Evolutionary conservation across 768 basidiomycete genomes (phyloP), one percentile per base, ranked within the genome.

Genomic region (Mycena amicta): DNA sequence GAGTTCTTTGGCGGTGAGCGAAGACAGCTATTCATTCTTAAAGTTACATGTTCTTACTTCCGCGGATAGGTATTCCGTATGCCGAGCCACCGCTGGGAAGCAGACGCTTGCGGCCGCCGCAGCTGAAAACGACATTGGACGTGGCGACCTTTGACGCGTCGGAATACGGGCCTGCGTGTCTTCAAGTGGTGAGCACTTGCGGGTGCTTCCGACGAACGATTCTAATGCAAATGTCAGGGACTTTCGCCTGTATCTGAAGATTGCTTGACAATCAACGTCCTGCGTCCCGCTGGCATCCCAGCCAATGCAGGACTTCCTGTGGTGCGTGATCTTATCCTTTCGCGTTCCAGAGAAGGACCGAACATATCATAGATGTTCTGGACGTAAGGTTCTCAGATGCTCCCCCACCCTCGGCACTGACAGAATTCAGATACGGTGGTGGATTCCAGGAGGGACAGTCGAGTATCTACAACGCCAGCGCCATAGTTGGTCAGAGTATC

Each of bases 261-360:
- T 53, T 80, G 76, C 56, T 66, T 80, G 45, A 76, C 78, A 30
- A 56, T 79, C 22, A 79, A 80, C 59, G 66, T 81, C 15, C 75
- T 78, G 33, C 65, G 74, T n/a, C 78, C 79, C 1, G 65, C 67
- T 0, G 66, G 69, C 13, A 51, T 45, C 20, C 11, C 50, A 4
- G 50, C 47, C 3, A 40, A 50, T 2, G 37, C 41, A 3, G 33
- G 26, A 5, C 49, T 64, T 11, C 63, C 63, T 5, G 57, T 62
- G 37, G 60, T 61, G 47, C 50, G 60, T 55, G n/a, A n/a, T n/a
- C n/a, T n/a, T n/a, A 1, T 25, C 15, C 15, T n/a, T n/a, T n/a
- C n/a, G n/a, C n/a, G n/a, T n/a, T n/a, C n/a, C n/a, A n/a, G n/a
- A n/a, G n/a, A n/a, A n/a, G n/a, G n/a, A n/a, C n/a, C n/a, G n/a